Percentiles rank a stretch among this genome's conserved stretches.
These are phyloP conservation scores for Scytalidium lignicola DNA, from an alignment of 2,329 filamentous ascomycete genomes.

Conservation along the genomic window DNA sequence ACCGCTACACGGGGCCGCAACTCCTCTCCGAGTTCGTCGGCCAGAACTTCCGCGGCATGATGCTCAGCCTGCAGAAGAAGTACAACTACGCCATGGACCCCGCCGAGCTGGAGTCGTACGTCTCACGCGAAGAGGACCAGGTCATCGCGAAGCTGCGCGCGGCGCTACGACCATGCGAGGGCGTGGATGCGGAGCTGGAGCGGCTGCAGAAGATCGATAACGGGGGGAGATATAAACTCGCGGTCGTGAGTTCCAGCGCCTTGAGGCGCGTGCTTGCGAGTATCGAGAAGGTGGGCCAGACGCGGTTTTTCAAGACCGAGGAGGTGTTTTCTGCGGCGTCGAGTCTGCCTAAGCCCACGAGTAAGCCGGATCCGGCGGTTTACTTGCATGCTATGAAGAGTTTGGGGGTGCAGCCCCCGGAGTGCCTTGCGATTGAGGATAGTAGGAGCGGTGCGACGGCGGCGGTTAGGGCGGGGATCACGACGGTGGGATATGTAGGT, in stretches of 20 bases:
- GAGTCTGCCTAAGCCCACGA: constrained; percentile 72
- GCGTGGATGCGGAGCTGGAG: constrained; percentile 63
- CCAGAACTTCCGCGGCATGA: constrained; percentile 93
- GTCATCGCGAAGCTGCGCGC: constrained; percentile 76
- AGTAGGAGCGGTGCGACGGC: constrained; percentile 79
- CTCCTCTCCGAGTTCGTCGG: constrained; percentile 87
- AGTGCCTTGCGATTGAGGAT: constrained; percentile 82
- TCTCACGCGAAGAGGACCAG: constrained; percentile 71
- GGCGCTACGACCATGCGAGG: constrained; percentile 62
- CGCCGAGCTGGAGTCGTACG: constrained; percentile 69
- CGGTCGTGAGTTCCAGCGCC: constrained; percentile 78
- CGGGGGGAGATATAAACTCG: constrained; percentile 62
- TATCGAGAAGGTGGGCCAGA: constrained; percentile 73
- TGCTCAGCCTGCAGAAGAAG: constrained; percentile 68
- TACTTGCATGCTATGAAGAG: constrained; percentile 73
- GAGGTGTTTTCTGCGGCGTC: constrained; percentile 79
- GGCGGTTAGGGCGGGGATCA: constrained; percentile 71
- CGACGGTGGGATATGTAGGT: constrained; percentile 79
- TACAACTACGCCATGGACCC: constrained; percentile 65
- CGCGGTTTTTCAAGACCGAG: constrained; percentile 71
- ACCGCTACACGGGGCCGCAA: constrained; percentile 70
- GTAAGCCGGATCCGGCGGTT: constrained; percentile 86
- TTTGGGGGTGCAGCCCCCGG: constrained; percentile 63
- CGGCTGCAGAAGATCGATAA: constrained; percentile 56
- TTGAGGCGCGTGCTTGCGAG: constrained; percentile 72